A percentile compares a stretch with the other conserved stretches of the same genome.
Conservation (phyloP, 1,284 basidiomycete genomes). For the Cystobasidium sp. region DNA sequence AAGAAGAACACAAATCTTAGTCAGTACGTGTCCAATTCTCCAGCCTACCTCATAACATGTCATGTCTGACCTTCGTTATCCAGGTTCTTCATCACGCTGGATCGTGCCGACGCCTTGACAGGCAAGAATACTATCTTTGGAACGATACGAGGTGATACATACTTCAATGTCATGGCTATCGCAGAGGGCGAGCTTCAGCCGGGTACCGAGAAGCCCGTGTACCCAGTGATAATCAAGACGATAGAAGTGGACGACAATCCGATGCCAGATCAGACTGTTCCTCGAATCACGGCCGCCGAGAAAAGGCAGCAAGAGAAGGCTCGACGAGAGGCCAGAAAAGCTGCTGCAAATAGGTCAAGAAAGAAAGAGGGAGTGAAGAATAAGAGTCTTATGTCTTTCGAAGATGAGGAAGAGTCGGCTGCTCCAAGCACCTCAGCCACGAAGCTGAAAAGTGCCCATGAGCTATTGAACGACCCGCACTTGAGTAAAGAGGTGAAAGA, state of each 20-base stretch:
- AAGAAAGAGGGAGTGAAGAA: conserved; percentile 64
- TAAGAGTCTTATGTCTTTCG: conserved; percentile 84
- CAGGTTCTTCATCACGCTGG: conserved; percentile 83
- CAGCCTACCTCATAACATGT: neutral
- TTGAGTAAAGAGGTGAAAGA: conserved; percentile 48
- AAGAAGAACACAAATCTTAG: conserved; percentile 58
- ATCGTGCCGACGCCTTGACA: conserved; percentile 77
- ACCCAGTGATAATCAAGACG: conserved; percentile 85
- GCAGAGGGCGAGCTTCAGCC: conserved; percentile 80
- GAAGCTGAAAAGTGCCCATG: conserved; percentile 67
- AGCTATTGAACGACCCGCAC: conserved; percentile 48
- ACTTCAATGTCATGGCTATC: conserved; percentile 63
- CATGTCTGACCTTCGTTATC: conserved; percentile 59
- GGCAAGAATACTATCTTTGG: conserved; percentile 55
- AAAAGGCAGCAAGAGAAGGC: conserved; percentile 79
- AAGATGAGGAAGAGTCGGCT: conserved; percentile 69
- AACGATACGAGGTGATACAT: conserved; percentile 54
- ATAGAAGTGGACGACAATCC: conserved; percentile 88
- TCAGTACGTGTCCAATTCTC: conserved; percentile 64
- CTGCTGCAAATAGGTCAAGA: conserved; percentile 53
- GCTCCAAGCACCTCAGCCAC: conserved; percentile 64
- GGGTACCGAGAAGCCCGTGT: conserved; percentile 71
- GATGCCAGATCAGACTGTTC: conserved; percentile 83
- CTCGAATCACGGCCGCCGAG: conserved; percentile 93
- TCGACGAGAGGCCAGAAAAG: conserved; percentile 75